phyloP scores from a whole-genome alignment of 306 rosid species.

The Purshia tridentata region DNA sequence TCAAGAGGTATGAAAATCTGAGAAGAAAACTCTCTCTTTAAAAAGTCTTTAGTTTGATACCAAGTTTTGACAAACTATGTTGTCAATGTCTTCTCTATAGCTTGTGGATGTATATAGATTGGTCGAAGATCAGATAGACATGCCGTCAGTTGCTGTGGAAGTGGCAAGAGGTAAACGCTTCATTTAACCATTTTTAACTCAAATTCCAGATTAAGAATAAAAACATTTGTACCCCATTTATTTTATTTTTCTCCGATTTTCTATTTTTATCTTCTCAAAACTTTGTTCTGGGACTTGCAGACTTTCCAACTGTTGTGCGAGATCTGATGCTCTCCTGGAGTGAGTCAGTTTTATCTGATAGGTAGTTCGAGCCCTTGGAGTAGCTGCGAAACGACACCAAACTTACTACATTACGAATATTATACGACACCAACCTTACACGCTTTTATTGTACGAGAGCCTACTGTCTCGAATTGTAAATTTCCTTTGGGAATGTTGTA shows the following conservation, averaged over 20 bases:
- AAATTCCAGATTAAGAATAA: background rate
- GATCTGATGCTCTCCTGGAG: conserved; percentile 93
- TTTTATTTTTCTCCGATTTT: conserved; percentile 1
- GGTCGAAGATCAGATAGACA: conserved; percentile 83
- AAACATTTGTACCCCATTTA: background rate
- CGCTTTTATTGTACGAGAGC: conserved; percentile 14
- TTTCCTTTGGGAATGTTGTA: conserved; percentile 23
- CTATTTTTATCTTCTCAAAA: conserved; percentile 14
- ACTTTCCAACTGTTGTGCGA: conserved; percentile 68
- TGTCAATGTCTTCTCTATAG: conserved; percentile 45
- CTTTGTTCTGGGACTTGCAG: conserved; percentile 36
- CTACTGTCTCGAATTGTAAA: conserved; percentile 27
- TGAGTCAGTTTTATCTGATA: conserved; percentile 65
- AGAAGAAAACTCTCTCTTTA: background rate
- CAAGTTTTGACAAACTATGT: conserved; percentile 18
- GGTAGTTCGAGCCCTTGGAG: conserved; percentile 41
- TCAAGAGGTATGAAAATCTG: conserved; percentile 65
- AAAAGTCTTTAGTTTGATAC: too few relatives aligned
- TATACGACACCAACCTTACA: conserved; percentile 23
- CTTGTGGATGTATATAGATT: conserved; percentile 91
- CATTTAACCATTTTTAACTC: background rate
- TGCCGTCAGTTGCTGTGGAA: conserved; percentile 80
- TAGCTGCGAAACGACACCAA: conserved; percentile 30
- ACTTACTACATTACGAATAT: conserved; percentile 23
- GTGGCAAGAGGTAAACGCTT: conserved; percentile 74